These are phyloP conservation scores for Leptosphaerulina australis DNA, from an alignment of 2,329 filamentous ascomycete species.

Conservation along the genomic window DNA sequence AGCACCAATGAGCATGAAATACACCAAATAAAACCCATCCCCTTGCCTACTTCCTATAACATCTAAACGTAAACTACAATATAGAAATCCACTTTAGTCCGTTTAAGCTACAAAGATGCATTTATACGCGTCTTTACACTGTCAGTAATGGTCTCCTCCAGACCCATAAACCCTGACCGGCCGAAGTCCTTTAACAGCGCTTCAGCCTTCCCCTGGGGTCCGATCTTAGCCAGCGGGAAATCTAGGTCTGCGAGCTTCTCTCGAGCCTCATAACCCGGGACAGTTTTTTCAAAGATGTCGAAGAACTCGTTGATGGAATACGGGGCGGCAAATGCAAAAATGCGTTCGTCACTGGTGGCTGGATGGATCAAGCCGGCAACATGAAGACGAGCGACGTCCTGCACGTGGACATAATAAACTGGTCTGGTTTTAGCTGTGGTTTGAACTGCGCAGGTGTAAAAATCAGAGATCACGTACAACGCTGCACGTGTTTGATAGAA, in stretches of 20 bases:
- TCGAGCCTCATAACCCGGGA: constrained; percentile 5
- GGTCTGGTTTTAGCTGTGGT: constrained; percentile 3
- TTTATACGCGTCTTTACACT: constrained; percentile 12
- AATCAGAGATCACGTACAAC: constrained; percentile 11
- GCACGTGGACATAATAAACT: constrained; percentile 26
- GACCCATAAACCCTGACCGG: constrained; percentile 4
- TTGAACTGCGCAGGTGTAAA: neutral
- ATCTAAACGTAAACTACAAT: neutral
- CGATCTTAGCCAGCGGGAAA: constrained; percentile 16
- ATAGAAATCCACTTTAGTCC: neutral
- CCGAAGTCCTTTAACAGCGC: constrained; percentile 13
- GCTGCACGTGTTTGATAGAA: constrained; percentile 20
- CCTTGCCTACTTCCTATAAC: too few species aligned
- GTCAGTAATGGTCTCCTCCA: constrained; percentile 16
- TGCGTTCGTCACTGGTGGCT: constrained; percentile 19
- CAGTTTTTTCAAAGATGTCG: constrained; percentile 10
- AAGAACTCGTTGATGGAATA: constrained; percentile 22
- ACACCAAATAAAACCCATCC: too few species aligned
- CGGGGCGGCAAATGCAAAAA: constrained; percentile 19
- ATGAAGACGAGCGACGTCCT: constrained; percentile 30
- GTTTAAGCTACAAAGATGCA: constrained; percentile 3
- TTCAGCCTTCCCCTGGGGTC: constrained; percentile 10
- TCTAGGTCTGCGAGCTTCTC: constrained; percentile 16
- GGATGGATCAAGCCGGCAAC: constrained; percentile 25
- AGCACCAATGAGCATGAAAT: too few species aligned